phyloP scores from a whole-genome alignment of 176 grass and related monocot species.

The Neostapfia colusana region DNA sequence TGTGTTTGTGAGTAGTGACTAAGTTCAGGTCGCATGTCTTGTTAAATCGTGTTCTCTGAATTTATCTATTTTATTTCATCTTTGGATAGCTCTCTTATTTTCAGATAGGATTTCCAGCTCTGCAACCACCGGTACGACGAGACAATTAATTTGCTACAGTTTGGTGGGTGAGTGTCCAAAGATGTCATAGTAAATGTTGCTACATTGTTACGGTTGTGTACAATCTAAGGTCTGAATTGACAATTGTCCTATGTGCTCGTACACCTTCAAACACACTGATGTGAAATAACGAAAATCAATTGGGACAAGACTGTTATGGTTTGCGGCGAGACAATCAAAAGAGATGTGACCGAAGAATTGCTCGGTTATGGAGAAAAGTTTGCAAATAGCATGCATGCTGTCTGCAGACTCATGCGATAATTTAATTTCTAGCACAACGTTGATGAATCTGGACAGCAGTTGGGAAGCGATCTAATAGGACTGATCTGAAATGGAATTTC shows the following conservation, averaged over 20 bases:
- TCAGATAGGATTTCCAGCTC: constrained; percentile 12
- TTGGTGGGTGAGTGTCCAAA: constrained; percentile 46
- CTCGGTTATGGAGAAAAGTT: background rate
- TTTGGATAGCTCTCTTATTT: background rate
- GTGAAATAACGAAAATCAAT: constrained; percentile 11
- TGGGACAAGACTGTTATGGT: background rate
- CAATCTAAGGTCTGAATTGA: constrained; percentile 16
- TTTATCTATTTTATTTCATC: background rate
- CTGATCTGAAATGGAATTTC: constrained; percentile 13
- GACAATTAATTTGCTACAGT: constrained; percentile 30
- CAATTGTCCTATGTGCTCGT: constrained; percentile 17
- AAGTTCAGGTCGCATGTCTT: constrained; percentile 16
- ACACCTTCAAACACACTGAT: constrained; percentile 14
- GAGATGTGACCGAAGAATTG: background rate
- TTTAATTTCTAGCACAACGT: background rate
- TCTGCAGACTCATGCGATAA: background rate
- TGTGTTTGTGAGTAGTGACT: background rate
- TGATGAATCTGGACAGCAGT: background rate
- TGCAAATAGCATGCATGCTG: background rate
- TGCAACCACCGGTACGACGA: background rate
- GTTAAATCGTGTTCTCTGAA: background rate
- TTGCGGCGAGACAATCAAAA: background rate
- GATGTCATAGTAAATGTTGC: constrained; percentile 32
- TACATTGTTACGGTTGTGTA: constrained; percentile 21
- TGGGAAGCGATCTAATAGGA: background rate